Percentiles rank a stretch among this genome's conserved stretches.
phyloP scores from a whole-genome alignment of 163 green algal genomes.

The Smithsoniella earleae region DNA sequence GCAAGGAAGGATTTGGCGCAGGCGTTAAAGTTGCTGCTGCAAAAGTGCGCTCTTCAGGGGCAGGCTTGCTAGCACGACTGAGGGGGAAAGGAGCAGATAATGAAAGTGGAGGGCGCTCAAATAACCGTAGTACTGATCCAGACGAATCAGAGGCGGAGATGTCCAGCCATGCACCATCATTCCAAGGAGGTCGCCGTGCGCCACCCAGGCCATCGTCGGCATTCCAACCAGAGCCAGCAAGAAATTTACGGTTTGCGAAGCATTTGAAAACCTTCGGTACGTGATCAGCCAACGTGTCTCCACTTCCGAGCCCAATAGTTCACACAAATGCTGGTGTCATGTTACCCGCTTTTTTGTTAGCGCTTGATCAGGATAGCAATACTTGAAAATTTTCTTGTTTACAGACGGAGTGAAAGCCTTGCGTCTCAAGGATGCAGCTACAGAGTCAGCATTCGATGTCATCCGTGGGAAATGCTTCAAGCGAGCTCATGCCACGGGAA shows the following conservation, averaged over 20 bases:
- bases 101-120: neutral
- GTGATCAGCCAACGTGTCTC: too few species aligned
- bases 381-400: too few species aligned
- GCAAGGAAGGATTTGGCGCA: neutral
- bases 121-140: too few species aligned
- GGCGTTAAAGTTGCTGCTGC: neutral
- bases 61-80: conserved; percentile 1
- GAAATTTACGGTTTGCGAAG: neutral
- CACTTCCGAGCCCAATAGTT: too few species aligned
- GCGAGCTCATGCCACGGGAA: neutral
- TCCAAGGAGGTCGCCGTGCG: neutral
- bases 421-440: neutral
- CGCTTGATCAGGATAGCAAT: too few species aligned
- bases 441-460: neutral
- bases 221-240: neutral
- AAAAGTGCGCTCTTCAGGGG: neutral
- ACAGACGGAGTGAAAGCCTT: too few species aligned
- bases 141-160: too few species aligned
- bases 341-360: neutral
- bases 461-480: conserved; percentile 25
- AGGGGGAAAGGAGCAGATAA: neutral
- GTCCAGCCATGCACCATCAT: too few species aligned
- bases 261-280: neutral
- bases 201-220: neutral
- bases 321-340: neutral